Base-by-base conservation (phyloP, 2,329 filamentous ascomycete genomes). In the Trichoderma asperellum region DNA sequence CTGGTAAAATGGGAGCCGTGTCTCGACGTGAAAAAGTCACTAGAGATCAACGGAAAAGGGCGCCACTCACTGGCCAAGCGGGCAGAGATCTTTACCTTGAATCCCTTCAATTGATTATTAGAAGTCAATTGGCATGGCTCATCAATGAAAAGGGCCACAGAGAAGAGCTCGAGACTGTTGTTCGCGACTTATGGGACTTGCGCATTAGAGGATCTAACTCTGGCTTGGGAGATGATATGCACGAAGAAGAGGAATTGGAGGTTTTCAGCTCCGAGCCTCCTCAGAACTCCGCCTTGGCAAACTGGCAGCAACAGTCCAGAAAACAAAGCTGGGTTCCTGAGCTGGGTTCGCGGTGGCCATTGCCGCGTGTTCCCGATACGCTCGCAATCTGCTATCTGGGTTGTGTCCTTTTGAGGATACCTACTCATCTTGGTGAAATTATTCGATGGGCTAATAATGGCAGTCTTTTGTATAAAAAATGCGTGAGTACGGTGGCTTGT, bases 181-280 rank as follows among this genome's bases (percentile, higher is more conserved):
- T 96, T 5, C 88, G 89, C 70, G 94, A 97, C 77, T 85, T 99
- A 16, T 99, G 96, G 95, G 85, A 90, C 64, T 81, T 97, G 62
- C 88, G 93, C 5, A 82, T 85, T 2, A 81, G 86, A 47, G 81
- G 80, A 24, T 81, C 76, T 79, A 73, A 83, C 72, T 40, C 82
- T 79, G 57, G 79, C 16, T 52, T 75, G 55, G 55, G 55, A 1
- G 37, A 59, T 29, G 63, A 67, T 29, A 27, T n/a, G 43, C 63
- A 72, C 10, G 70, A 72, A 53, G 77, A 76, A 27, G 75, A 68
- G 57, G 76, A 76, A 57, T 73, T 76, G 59, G 78, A 79, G 35
- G 72, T 81, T 57, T 83, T 81, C 73, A 82, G 80, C 73, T 82
- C 81, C 21, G 78, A 82, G 72, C 74, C 79, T 16, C 71, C 73